Percentiles rank a stretch among this genome's conserved stretches.
phyloP scores from a whole-genome alignment of 768 basidiomycete genomes.

The Hypholoma sublateritium region DNA sequence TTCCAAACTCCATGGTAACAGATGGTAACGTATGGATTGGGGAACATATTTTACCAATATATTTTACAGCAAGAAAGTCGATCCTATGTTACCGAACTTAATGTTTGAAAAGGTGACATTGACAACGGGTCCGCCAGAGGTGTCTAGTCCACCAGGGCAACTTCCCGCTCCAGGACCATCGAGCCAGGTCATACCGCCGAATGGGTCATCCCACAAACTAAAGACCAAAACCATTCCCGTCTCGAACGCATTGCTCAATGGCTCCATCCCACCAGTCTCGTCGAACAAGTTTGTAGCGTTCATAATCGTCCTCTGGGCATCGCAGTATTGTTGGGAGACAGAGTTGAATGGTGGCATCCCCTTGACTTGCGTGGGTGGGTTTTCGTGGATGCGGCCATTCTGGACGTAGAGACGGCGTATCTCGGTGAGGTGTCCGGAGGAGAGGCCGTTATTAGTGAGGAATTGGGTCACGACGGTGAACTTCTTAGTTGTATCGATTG shows the following conservation, averaged over 20 bases:
- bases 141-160: slow-evolving; percentile 31
- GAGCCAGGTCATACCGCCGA: slow-evolving; percentile 55
- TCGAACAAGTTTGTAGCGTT: slow-evolving; percentile 47
- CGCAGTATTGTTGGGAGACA: slow-evolving; percentile 50
- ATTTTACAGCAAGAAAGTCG: slow-evolving; percentile 31
- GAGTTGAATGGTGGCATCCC: slow-evolving; percentile 41
- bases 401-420: slow-evolving; percentile 58
- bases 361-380: slow-evolving; percentile 46
- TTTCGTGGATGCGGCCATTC: slow-evolving; percentile 48
- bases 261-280: slow-evolving; percentile 38
- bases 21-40: too few relatives aligned
- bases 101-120: slow-evolving; percentile 59
- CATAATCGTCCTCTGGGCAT: slow-evolving; percentile 44
- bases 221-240: slow-evolving; percentile 50
- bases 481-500: slow-evolving; percentile 47
- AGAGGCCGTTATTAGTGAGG: slow-evolving; percentile 43
- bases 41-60: too few relatives aligned
- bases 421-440: slow-evolving; percentile 46
- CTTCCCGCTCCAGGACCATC: slow-evolving; percentile 41
- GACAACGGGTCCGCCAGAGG: slow-evolving; percentile 43
- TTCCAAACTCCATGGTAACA: too few relatives aligned
- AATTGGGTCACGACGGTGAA: slow-evolving; percentile 64
- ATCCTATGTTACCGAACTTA: slow-evolving; percentile 48
- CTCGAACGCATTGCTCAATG: slow-evolving; percentile 32
- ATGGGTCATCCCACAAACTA: slow-evolving; percentile 53